Base-by-base conservation (phyloP, 2,329 filamentous ascomycete species). In the Fusarium pininemorale region DNA sequence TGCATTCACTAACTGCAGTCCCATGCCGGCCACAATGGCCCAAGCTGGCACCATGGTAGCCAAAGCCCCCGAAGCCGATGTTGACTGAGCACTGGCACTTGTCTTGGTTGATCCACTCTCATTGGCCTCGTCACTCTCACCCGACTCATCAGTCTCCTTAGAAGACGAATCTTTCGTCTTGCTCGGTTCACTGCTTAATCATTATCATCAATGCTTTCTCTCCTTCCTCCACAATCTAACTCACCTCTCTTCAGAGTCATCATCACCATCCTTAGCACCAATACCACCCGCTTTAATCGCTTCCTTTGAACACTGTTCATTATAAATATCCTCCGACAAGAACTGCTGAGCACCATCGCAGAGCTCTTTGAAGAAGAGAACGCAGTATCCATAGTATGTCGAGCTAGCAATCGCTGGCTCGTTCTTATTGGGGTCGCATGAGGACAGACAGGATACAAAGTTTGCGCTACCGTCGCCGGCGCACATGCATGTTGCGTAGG, bases 401-500 rank as follows among this genome's bases (percentile, higher is more conserved):
- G 51, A 37, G 14, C 24, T 38, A 18, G 41, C 60, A 14, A 45
- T 63, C 7, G 60, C 26, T 12, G 51, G 51, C 15, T 63, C 60
- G 6, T 63, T 58, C 38, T 32, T 30, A 5, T 24, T 30, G 4
- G 35, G 12, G 8, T 47, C 51, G 16, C 60, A 63, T 3, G n/a
- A 39, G 5, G 51, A 26, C 0, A 63, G 15, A 6, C 60, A 63
- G 2, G 38, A 38, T 0, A 63, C 32, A 0, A 63, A 57, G 5
- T 38, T 57, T 10, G 51, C 32, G 7, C 60, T 47, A 7, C 60
- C 60, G 3, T 63, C 41, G 14, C 51, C 60, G 12, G 51, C 60
- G 22, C 51, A 58, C 41, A 63, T 63, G 12, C 60, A 63, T 26
- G 60, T 63, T 15, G 60, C 60, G 42, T 63, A 63, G 1, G 51